Evolutionary conservation across 2,329 filamentous ascomycete genomes (phyloP), one percentile per base, ranked within the genome.

Genomic region (Penicillium hordei): DNA sequence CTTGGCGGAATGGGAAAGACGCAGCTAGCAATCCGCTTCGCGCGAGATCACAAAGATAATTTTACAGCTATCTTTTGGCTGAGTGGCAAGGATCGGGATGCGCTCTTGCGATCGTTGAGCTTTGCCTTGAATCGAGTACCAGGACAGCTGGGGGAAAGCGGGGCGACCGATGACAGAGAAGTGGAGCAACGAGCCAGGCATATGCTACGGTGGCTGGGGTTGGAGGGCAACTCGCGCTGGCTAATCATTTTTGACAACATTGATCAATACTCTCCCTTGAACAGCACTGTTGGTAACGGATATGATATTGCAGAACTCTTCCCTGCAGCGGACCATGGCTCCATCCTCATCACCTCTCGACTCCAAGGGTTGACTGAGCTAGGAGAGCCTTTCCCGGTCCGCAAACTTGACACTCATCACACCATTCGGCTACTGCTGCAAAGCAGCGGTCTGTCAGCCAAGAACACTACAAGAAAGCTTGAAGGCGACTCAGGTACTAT

Each of bases 281-380:
- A 58, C 21, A 33, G 33, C 52, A 12, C 43, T 27, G 57, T 66
- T 57, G 29, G 27, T 15, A 52, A 52, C 48, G 61, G 48, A 64
- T 66, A 71, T 40, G 68, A 76, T 61, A 62, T 76, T 29, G 55
- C 40, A 0, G 38, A 63, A 55, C 74, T 68, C 52, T 67, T 74
- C 25, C 70, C 69, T 12, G 52, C 60, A 13, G 59, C 68, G 1
- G 60, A 78, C 45, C 75, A 79, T 55, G 78, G 77, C 17, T 72
- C 73, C 2, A 70, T 81, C 46, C 65, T 81, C 19, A 69, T 80
- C 21, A 80, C 76, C 5, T 77, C 75, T 7, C 66, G 75, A 17
- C 69, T 67, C 2, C 51, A 66, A 46, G 68, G 68, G n/a, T 25
- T 70, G 17, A 68, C 75, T 15, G 66, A 71, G 13, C 49, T 76